These are phyloP conservation scores for Scutellaria barbata DNA, from an alignment of 257 asterid species.

Conservation along the genomic window DNA sequence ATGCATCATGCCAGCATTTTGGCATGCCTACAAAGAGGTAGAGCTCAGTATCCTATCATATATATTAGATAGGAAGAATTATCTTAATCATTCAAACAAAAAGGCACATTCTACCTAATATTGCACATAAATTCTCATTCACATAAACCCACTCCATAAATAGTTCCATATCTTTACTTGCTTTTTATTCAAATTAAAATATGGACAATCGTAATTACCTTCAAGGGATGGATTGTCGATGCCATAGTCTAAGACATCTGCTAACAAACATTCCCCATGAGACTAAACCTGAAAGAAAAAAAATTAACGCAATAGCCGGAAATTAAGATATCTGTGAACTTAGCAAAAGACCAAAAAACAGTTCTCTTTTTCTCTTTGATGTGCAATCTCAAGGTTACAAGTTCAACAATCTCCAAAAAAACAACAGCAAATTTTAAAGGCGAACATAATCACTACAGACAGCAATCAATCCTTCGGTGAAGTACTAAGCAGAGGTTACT, in stretches of 20 bases:
- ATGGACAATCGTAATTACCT: conserved; percentile 39
- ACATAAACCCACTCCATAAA: conserved; percentile 10
- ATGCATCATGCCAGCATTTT: background rate
- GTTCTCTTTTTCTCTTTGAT: background rate
- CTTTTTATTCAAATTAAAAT: background rate
- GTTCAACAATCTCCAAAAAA: background rate
- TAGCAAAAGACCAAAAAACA: conserved; percentile 14
- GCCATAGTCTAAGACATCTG: conserved; percentile 49
- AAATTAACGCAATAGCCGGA: too few species aligned
- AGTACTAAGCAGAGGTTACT: background rate
- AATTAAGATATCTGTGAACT: conserved; percentile 18
- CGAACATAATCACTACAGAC: background rate
- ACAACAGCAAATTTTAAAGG: background rate
- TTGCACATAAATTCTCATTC: conserved; percentile 21
- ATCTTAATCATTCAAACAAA: background rate
- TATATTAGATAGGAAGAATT: background rate
- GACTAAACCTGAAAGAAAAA: conserved; percentile 25
- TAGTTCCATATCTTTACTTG: background rate
- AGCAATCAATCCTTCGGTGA: background rate
- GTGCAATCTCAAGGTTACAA: background rate
- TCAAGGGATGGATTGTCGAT: conserved; percentile 43
- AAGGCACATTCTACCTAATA: conserved; percentile 1
- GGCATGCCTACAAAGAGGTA: background rate
- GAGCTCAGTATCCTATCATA: background rate
- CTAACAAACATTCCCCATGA: conserved; percentile 34